Percentiles rank a stretch among this genome's conserved stretches.
Evolutionary conservation across 2,329 filamentous ascomycete genomes (phyloP).

Genomic region (Aspergillus tamarii): DNA sequence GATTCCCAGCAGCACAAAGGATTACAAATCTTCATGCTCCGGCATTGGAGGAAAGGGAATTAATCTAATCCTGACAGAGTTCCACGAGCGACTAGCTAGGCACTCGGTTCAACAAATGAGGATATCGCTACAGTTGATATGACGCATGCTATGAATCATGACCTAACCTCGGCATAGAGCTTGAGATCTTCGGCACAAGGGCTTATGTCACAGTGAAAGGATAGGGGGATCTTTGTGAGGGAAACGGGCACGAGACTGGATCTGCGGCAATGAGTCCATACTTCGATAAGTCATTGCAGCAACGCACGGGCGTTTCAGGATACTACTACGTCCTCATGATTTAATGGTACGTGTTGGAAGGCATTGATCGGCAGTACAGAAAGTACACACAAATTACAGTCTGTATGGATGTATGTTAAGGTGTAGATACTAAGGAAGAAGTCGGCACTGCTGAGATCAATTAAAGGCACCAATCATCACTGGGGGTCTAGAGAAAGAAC

Average conservation of each 20-base stretch:
- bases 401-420: too few relatives aligned
- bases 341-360: neutral
- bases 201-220: neutral
- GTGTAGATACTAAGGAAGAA: neutral
- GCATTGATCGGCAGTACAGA: neutral
- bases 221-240: neutral
- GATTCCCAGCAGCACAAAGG: neutral
- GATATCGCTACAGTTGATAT: neutral
- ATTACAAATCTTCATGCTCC: neutral
- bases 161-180: neutral
- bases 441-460: neutral
- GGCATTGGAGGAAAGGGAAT: neutral
- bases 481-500: too few relatives aligned
- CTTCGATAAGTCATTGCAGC: neutral
- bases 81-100: neutral
- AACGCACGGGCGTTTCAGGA: neutral
- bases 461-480: too few relatives aligned
- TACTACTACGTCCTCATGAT: neutral
- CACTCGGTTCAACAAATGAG: neutral
- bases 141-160: slow-evolving; percentile 6
- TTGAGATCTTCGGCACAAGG: neutral
- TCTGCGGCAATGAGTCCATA: neutral
- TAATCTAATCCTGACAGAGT: neutral
- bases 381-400: too few relatives aligned
- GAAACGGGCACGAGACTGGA: neutral